These are phyloP conservation scores for Pseudoperonospora humuli DNA, from an alignment of 352 stramenopile genomes.

Conservation along the genomic window DNA sequence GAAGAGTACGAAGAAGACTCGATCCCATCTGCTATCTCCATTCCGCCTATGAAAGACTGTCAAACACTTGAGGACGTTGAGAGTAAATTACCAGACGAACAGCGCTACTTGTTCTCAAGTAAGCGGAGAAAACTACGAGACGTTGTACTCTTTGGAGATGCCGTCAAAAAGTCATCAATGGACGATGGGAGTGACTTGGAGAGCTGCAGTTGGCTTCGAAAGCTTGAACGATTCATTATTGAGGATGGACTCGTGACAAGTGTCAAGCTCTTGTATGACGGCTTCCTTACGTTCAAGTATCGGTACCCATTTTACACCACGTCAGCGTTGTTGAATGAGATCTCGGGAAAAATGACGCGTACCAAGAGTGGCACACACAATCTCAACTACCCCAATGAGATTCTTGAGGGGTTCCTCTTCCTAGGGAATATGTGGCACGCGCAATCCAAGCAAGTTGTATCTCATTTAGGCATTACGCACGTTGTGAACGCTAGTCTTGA, in stretches of 20 bases:
- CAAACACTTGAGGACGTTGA: conserved; percentile 47
- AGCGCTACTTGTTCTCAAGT: conserved; percentile 56
- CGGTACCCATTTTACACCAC: conserved; percentile 84
- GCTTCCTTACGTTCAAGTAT: conserved; percentile 81
- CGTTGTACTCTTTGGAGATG: conserved; percentile 72
- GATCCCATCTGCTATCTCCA: conserved; percentile 68
- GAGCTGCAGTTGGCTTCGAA: conserved; percentile 36
- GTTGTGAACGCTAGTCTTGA: conserved; percentile 80
- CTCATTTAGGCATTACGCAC: conserved; percentile 78
- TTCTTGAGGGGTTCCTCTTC: conserved; percentile 81
- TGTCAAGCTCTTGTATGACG: conserved; percentile 64
- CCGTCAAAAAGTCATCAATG: conserved; percentile 31
- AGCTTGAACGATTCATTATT: conserved; percentile 62
- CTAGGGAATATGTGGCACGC: conserved; percentile 87
- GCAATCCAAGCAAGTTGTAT: conserved; percentile 64
- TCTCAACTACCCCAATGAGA: conserved; percentile 85
- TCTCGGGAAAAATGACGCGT: conserved; percentile 50
- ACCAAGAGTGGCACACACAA: conserved; percentile 82
- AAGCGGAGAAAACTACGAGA: conserved; percentile 77
- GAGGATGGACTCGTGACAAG: conserved; percentile 68
- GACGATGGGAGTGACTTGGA: conserved; percentile 14
- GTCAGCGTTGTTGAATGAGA: conserved; percentile 51
- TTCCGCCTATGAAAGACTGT: conserved; percentile 43
- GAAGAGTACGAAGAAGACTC: conserved; percentile 60
- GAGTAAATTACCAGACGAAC: conserved; percentile 45